phyloP scores from a whole-genome alignment of 2,329 filamentous ascomycete species.

The Scortechinia acanthostroma region DNA sequence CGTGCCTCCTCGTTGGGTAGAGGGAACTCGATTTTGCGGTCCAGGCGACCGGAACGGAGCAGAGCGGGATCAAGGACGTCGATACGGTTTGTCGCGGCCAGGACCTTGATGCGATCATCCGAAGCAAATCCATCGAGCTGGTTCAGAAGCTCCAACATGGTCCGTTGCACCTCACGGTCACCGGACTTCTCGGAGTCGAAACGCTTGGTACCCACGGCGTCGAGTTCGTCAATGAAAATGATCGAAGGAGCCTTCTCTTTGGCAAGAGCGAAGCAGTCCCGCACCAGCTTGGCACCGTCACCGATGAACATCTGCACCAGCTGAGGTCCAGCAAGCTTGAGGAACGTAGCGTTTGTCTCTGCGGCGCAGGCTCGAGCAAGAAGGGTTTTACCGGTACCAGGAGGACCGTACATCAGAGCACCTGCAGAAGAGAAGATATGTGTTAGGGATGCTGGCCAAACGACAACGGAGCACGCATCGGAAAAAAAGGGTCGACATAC shows the following conservation, averaged over 20 bases:
- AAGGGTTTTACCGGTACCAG: slow-evolving; percentile 58
- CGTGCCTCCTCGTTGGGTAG: slow-evolving; percentile 71
- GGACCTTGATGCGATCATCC: slow-evolving; percentile 66
- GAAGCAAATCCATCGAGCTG: slow-evolving; percentile 73
- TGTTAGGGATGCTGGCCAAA: neutral
- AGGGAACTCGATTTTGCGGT: slow-evolving; percentile 71
- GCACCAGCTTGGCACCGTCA: slow-evolving; percentile 70
- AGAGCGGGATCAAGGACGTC: slow-evolving; percentile 69
- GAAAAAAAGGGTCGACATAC: slow-evolving; percentile 29
- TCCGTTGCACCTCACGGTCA: slow-evolving; percentile 71
- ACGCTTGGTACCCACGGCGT: slow-evolving; percentile 69
- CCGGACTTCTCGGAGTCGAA: slow-evolving; percentile 73
- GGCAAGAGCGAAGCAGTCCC: slow-evolving; percentile 70
- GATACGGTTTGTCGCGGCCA: slow-evolving; percentile 66
- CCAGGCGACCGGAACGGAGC: slow-evolving; percentile 61
- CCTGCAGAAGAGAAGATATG: slow-evolving; percentile 32
- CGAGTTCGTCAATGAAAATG: slow-evolving; percentile 74
- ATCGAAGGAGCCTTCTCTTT: slow-evolving; percentile 75
- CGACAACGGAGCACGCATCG: neutral
- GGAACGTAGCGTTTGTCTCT: slow-evolving; percentile 72
- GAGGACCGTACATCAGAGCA: slow-evolving; percentile 70
- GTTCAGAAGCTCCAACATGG: slow-evolving; percentile 73
- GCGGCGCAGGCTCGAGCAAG: slow-evolving; percentile 70
- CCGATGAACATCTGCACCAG: slow-evolving; percentile 78
- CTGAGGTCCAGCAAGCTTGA: slow-evolving; percentile 71